These are phyloP conservation scores for Neoarthrinium moseri DNA, from an alignment of 2,329 filamentous ascomycete species.

Conservation along the genomic window DNA sequence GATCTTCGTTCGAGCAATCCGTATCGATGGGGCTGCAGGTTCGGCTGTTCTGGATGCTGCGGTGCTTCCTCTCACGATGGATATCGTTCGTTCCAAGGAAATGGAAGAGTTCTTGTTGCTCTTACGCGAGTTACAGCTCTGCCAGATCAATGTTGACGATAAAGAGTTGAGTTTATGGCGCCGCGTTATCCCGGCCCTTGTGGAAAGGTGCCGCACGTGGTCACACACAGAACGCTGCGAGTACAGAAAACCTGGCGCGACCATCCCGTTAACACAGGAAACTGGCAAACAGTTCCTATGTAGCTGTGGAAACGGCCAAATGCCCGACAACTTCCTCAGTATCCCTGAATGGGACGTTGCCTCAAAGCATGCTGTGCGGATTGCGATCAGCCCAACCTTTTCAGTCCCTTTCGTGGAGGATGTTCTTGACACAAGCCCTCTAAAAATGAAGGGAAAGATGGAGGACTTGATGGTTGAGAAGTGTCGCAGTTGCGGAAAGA, in stretches of 20 bases:
- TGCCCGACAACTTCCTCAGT: conserved; percentile 37
- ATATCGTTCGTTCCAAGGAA: conserved; percentile 27
- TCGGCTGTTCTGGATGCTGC: conserved; percentile 47
- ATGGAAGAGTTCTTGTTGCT: conserved; percentile 38
- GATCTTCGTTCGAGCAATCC: conserved; percentile 40
- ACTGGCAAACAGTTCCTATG: conserved; percentile 39
- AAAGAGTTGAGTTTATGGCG: conserved; percentile 59
- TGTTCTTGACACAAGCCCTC: conserved; percentile 24
- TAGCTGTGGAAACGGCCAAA: conserved; percentile 40
- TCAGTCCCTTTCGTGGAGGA: conserved; percentile 42
- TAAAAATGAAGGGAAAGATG: neutral
- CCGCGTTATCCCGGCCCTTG: conserved; percentile 38
- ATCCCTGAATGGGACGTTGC: conserved; percentile 43
- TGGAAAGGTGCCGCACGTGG: conserved; percentile 50
- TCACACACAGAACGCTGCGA: conserved; percentile 39
- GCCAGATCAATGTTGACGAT: conserved; percentile 41
- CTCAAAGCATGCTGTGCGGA: conserved; percentile 45
- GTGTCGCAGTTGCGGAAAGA: conserved; percentile 37
- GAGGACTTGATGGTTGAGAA: conserved; percentile 16
- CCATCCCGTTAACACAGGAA: conserved; percentile 37
- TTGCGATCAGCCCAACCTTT: conserved; percentile 57
- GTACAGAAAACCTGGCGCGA: conserved; percentile 34
- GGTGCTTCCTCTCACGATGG: conserved; percentile 40
- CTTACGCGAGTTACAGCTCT: conserved; percentile 33
- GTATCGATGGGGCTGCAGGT: conserved; percentile 40